These are phyloP conservation scores for Penicillium coprophilum DNA, from an alignment of 495 filamentous ascomycete genomes.

Conservation along the genomic window DNA sequence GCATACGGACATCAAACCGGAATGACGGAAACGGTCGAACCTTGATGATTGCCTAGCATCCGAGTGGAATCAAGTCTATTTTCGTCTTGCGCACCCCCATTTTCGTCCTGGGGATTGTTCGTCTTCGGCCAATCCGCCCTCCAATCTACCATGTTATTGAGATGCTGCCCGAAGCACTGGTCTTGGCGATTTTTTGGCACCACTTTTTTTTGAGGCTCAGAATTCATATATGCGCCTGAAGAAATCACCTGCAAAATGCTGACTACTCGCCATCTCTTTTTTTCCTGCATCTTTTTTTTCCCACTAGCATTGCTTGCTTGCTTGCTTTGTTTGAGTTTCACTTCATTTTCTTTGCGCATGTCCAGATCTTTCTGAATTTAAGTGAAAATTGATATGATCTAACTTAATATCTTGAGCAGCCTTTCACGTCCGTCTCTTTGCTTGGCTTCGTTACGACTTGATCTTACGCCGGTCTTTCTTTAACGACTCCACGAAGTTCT, in stretches of 20 bases:
- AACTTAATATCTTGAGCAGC: conserved; percentile 17
- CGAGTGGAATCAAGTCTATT: conserved; percentile 1
- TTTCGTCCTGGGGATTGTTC: neutral
- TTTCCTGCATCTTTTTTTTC: neutral
- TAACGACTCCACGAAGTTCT: conserved; percentile 46
- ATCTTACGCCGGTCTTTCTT: conserved; percentile 41
- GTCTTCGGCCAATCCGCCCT: conserved; percentile 10
- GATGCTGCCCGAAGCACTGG: conserved; percentile 11
- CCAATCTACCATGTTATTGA: neutral
- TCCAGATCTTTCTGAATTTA: neutral
- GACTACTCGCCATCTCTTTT: neutral
- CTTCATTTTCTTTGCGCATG: neutral
- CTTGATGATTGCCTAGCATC: conserved; percentile 10
- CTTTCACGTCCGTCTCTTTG: conserved; percentile 28
- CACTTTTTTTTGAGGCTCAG: conserved; percentile 6
- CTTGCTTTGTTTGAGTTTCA: neutral
- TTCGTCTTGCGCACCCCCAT: conserved; percentile 2
- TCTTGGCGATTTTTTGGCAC: conserved; percentile 18
- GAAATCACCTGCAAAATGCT: neutral
- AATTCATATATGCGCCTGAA: neutral
- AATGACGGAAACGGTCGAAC: conserved; percentile 32
- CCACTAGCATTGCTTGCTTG: neutral
- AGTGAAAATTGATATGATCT: conserved; percentile 5
- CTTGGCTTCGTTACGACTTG: conserved; percentile 38
- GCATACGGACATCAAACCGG: conserved; percentile 20